Percentiles rank a stretch among this genome's conserved stretches.
phyloP scores from a whole-genome alignment of 164 flowering plant species.

The Santalum album region DNA sequence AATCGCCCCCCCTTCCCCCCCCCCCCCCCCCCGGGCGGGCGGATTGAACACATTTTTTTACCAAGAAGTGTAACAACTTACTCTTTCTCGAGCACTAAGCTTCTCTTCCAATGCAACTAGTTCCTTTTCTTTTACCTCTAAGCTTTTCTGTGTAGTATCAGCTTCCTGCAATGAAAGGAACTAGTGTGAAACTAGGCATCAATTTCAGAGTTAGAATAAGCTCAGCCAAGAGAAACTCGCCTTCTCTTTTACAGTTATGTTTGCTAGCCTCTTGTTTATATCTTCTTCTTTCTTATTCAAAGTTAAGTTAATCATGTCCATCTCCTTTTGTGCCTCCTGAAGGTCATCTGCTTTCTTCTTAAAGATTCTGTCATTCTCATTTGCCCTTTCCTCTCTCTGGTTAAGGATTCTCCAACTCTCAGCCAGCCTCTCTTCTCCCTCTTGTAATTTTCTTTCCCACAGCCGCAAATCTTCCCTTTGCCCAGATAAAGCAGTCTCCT shows the following conservation, averaged over 20 bases:
- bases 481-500: conserved; percentile 1
- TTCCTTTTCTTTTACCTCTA: conserved; percentile 54
- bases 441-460: conserved; percentile 3
- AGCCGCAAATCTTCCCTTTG: conserved; percentile 4
- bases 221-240: neutral
- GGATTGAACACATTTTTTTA: too few relatives aligned
- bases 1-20: too few relatives aligned
- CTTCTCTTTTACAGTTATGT: conserved; percentile 1
- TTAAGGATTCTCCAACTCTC: neutral
- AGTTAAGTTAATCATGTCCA: neutral
- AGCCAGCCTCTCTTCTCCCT: conserved; percentile 6
- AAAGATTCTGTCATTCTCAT: neutral
- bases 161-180: conserved; percentile 47
- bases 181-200: neutral
- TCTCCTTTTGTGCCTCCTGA: conserved; percentile 3
- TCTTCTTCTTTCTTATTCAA: conserved; percentile 2
- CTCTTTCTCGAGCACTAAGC: conserved; percentile 66
- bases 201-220: neutral
- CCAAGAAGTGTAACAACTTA: too few relatives aligned
- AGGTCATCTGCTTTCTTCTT: conserved; percentile 2
- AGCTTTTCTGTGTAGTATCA: conserved; percentile 23
- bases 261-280: neutral
- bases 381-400: conserved; percentile 1
- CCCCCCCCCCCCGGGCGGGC: too few relatives aligned
- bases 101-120: conserved; percentile 48